Evolutionary conservation across 2,329 filamentous ascomycete species (phyloP), one percentile per base, ranked within the genome.

Genomic region (Colletotrichum tropicicola): DNA sequence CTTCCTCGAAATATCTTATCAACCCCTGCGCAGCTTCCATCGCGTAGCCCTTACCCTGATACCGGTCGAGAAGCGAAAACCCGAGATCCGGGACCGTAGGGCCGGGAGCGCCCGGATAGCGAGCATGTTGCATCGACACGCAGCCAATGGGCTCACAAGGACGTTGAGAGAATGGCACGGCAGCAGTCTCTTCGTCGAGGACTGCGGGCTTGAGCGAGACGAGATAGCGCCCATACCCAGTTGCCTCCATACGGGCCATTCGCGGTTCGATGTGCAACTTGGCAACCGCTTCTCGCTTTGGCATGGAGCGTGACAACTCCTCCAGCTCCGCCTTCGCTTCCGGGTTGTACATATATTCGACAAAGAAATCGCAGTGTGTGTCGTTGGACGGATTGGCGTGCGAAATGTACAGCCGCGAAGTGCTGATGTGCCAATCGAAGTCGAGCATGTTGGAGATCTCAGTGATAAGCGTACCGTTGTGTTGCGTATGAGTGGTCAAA

Each of bases 11-110:
- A 1, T 54, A 54, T 12, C 44, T 7, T 23, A 54, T 54, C 37
- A 54, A 2, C n/a, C 37, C 19, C 2, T 21, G 25, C 5, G 51
- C 51, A 10, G 51, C 51, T 25, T 54, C 51, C 23, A 37, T 44
- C 4, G 51, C 51, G 32, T 54, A 54, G 1, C 51, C 51, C 3
- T 54, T 54, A 1, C 51, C 51, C 27, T 32, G 51, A 37, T 54
- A 12, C n/a, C 51, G 23, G 51, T 54, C 51, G 19, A 54, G 51
- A n/a, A 54, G 44, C 12, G 51, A 21, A 17, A 54, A 54, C 13
- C 51, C 51, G 25, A 54, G 13, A 30, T 54, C 51, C 6, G 51
- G 51, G 3, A 43, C 37, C 8, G 51, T 54, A 15, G 51, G 51
- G 12, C 51, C 51, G 39, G 39, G 39, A 6, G 12, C 10, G 8